These are phyloP conservation scores for Phytophthora crassamura DNA, from an alignment of 352 stramenopile species.

Conservation along the genomic window DNA sequence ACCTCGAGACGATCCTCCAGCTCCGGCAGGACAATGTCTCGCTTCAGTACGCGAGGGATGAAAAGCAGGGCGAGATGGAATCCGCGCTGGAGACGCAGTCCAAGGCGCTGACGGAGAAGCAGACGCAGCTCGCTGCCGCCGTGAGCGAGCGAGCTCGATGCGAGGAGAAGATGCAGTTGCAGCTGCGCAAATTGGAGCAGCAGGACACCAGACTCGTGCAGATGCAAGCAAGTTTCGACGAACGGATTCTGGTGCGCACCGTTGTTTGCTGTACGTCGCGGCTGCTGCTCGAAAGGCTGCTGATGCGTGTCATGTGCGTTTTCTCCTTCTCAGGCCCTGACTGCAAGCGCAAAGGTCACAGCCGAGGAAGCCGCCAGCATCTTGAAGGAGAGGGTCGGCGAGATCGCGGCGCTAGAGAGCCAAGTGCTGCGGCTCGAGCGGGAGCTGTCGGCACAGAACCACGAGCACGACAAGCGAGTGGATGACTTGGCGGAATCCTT, in stretches of 20 bases:
- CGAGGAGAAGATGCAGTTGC: slow-evolving; percentile 53
- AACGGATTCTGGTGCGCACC: slow-evolving; percentile 46
- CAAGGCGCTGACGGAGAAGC: slow-evolving; percentile 52
- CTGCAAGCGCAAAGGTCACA: slow-evolving; percentile 28
- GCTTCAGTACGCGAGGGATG: slow-evolving; percentile 54
- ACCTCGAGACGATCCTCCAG: slow-evolving; percentile 54
- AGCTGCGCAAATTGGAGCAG: slow-evolving; percentile 50
- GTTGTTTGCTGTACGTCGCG: neutral
- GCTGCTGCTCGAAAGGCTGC: neutral
- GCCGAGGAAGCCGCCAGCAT: slow-evolving; percentile 37
- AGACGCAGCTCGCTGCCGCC: slow-evolving; percentile 36
- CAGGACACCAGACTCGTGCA: slow-evolving; percentile 41
- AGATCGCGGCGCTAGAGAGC: slow-evolving; percentile 45
- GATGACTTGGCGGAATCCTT: slow-evolving; percentile 64
- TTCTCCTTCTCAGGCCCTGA: slow-evolving; percentile 28
- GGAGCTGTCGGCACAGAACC: slow-evolving; percentile 43
- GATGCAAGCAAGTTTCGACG: slow-evolving; percentile 55
- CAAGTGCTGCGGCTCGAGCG: slow-evolving; percentile 56
- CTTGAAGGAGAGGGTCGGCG: slow-evolving; percentile 40
- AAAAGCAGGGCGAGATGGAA: slow-evolving; percentile 38
- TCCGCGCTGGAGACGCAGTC: slow-evolving; percentile 47
- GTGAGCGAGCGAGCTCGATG: slow-evolving; percentile 44
- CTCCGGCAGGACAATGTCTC: slow-evolving; percentile 66
- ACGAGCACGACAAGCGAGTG: slow-evolving; percentile 64
- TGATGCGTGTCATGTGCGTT: neutral